Conservation (phyloP, 805 yeast genomes). For the Metschnikowia baotianmanensis region DNA sequence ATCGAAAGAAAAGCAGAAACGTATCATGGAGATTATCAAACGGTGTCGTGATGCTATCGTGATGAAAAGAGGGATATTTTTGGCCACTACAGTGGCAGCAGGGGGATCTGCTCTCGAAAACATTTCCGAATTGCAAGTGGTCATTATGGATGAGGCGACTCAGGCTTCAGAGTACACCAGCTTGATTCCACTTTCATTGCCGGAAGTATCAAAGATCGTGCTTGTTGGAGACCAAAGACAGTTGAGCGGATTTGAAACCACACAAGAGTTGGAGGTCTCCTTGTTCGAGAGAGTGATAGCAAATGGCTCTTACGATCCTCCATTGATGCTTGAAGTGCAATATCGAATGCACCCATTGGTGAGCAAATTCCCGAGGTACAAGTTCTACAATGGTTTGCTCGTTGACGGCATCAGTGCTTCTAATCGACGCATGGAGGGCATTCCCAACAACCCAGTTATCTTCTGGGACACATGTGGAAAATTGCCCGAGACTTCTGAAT, state of each 20-base stretch:
- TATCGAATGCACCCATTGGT: conserved; percentile 65
- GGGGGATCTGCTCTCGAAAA: conserved; percentile 56
- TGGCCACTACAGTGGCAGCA: conserved; percentile 68
- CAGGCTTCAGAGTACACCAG: conserved; percentile 72
- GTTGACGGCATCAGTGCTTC: conserved; percentile 55
- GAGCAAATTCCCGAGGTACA: conserved; percentile 53
- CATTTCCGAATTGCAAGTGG: conserved; percentile 55
- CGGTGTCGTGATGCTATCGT: conserved; percentile 44
- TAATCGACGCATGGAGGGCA: conserved; percentile 39
- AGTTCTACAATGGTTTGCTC: conserved; percentile 47
- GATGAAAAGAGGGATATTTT: conserved; percentile 51
- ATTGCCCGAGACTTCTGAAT: not conserved
- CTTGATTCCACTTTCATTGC: conserved; percentile 64
- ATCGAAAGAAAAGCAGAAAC: conserved; percentile 43
- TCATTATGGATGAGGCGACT: conserved; percentile 75
- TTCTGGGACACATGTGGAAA: not conserved
- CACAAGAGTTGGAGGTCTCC: conserved; percentile 83
- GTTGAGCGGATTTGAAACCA: conserved; percentile 66
- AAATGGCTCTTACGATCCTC: not conserved
- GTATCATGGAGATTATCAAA: conserved; percentile 40
- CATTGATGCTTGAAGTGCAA: conserved; percentile 38
- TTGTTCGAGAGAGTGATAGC: conserved; percentile 80
- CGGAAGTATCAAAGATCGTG: conserved; percentile 58
- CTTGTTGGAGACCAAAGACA: conserved; percentile 76
- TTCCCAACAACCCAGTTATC: not conserved